phyloP scores from a whole-genome alignment of 495 filamentous ascomycete genomes.

The Gamarada debralockiae region DNA sequence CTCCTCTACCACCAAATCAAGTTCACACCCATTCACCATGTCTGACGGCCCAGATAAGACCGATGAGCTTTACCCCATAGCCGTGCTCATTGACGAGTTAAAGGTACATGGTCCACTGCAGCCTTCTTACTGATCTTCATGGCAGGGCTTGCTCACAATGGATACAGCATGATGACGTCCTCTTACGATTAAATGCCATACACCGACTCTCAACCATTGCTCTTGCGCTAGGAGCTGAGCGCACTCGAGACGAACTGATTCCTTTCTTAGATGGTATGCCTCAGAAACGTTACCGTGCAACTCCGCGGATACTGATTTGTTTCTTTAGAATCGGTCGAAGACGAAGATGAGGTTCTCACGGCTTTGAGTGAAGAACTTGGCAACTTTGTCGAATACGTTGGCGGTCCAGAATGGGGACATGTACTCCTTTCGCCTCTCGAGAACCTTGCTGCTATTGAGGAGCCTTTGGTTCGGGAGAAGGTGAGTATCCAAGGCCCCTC shows the following conservation, averaged over 20 bases:
- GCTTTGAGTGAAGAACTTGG: conserved; percentile 95
- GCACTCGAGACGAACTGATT: conserved; percentile 95
- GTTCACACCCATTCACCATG: conserved; percentile 35
- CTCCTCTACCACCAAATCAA: background rate
- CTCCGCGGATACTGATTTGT: conserved; percentile 4
- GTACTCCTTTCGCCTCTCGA: conserved; percentile 95
- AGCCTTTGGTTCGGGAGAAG: conserved; percentile 96
- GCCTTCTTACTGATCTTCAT: background rate
- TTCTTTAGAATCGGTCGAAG: conserved; percentile 86
- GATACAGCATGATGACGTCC: conserved; percentile 89
- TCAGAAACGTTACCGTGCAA: background rate
- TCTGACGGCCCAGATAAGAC: conserved; percentile 57
- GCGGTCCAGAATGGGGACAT: conserved; percentile 88
- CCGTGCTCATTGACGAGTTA: conserved; percentile 97
- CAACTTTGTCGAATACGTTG: conserved; percentile 95
- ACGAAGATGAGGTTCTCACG: conserved; percentile 97
- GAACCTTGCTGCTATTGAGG: conserved; percentile 97
- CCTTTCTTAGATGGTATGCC: conserved; percentile 89
- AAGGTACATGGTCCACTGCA: conserved; percentile 61
- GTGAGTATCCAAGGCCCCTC: conserved; percentile 37
- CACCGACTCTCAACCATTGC: conserved; percentile 97
- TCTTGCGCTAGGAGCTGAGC: conserved; percentile 87
- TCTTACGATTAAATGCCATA: conserved; percentile 96
- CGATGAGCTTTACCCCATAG: conserved; percentile 99
- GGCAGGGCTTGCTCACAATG: conserved; percentile 17